These are phyloP conservation scores for Hypoxylon lenormandii DNA, from an alignment of 495 filamentous ascomycete genomes.

Conservation along the genomic window DNA sequence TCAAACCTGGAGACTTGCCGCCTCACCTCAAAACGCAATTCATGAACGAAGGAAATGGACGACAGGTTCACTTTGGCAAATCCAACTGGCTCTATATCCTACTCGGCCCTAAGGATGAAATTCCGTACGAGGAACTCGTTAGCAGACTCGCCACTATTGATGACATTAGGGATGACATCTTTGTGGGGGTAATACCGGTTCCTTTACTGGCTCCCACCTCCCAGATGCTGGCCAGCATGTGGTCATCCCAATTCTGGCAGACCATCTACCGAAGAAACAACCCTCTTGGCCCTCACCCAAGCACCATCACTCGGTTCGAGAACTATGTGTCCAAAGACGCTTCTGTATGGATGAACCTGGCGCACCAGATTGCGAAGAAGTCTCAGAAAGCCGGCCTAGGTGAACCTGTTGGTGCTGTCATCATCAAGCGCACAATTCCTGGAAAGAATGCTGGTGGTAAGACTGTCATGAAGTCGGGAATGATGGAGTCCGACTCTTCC, in stretches of 20 bases:
- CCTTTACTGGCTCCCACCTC: conserved; percentile 82
- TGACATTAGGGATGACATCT: conserved; percentile 61
- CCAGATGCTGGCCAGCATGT: conserved; percentile 76
- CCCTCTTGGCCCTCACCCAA: conserved; percentile 78
- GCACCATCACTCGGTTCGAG: conserved; percentile 65
- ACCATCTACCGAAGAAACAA: conserved; percentile 86
- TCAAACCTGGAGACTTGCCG: conserved; percentile 77
- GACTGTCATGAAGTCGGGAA: conserved; percentile 36
- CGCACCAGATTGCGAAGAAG: conserved; percentile 70
- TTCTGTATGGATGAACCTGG: conserved; percentile 74
- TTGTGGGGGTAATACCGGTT: conserved; percentile 67
- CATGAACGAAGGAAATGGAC: conserved; percentile 60
- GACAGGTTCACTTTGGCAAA: conserved; percentile 60
- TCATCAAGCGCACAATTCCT: conserved; percentile 69
- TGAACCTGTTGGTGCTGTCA: conserved; percentile 80
- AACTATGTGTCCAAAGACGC: conserved; percentile 69
- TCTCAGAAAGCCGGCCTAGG: conserved; percentile 69
- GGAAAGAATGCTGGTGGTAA: conserved; percentile 55
- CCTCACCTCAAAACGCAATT: conserved; percentile 60
- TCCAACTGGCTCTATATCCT: conserved; percentile 64
- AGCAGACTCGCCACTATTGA: conserved; percentile 51
- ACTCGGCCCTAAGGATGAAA: conserved; percentile 55
- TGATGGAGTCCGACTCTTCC: conserved; percentile 31
- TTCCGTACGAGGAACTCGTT: conserved; percentile 56
- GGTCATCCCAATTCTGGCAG: conserved; percentile 86